Evolutionary conservation across 2,329 filamentous ascomycete genomes (phyloP).

Genomic region (Aspergillus glaucus): DNA sequence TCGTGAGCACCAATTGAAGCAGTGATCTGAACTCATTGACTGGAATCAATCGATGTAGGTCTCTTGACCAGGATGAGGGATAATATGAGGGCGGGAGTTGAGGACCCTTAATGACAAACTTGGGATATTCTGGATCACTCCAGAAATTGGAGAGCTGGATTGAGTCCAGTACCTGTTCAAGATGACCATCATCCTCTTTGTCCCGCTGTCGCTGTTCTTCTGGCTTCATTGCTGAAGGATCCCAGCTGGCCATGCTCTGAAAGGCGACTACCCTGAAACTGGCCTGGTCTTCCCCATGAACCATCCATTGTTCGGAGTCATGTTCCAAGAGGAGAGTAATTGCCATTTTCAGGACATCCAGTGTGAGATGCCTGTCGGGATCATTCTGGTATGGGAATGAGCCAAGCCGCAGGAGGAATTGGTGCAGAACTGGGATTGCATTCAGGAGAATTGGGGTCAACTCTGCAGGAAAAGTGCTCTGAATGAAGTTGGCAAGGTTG

Average conservation of each 20-base stretch:
- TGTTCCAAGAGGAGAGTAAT: neutral
- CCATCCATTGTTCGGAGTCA: neutral
- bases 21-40: neutral
- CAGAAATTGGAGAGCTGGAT: neutral
- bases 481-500: too few relatives aligned
- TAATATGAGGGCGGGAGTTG: neutral
- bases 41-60: neutral
- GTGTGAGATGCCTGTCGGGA: neutral
- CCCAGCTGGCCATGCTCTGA: neutral
- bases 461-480: too few relatives aligned
- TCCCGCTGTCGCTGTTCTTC: neutral
- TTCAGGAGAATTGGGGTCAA: too few relatives aligned
- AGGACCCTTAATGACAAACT: neutral
- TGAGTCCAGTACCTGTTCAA: neutral
- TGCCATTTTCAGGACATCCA: neutral
- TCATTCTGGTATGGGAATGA: too few relatives aligned
- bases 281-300: neutral
- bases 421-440: too few relatives aligned
- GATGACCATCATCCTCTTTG: neutral
- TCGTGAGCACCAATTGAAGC: neutral
- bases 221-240: neutral
- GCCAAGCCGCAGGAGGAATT: too few relatives aligned
- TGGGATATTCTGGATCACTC: neutral
- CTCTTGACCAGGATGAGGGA: neutral
- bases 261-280: neutral